These are phyloP conservation scores for Batkoa obscura DNA, from an alignment of 371 early-diverging fungal species.

Conservation along the genomic window DNA sequence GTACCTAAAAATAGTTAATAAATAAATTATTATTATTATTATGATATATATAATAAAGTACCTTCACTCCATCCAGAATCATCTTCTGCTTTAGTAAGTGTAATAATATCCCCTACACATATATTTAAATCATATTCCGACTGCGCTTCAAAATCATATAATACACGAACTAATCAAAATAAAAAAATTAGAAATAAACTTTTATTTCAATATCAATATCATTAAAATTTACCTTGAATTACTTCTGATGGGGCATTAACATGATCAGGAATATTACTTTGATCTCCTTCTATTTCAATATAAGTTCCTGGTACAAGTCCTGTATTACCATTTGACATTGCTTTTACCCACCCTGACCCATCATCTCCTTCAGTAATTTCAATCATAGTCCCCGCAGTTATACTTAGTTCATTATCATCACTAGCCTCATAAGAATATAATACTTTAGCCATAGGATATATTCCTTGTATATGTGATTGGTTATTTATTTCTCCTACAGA, in stretches of 20 bases:
- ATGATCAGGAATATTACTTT: constrained; percentile 51
- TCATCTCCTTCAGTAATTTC: constrained; percentile 8
- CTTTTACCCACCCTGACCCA: constrained; percentile 64
- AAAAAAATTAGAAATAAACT: background rate
- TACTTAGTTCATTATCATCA: background rate
- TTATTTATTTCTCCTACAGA: background rate
- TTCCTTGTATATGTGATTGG: background rate
- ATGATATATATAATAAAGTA: background rate
- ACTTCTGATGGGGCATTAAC: constrained; percentile 19
- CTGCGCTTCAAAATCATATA: constrained; percentile 58
- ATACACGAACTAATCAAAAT: constrained; percentile 28
- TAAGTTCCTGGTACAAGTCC: constrained; percentile 61
- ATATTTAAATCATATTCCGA: constrained; percentile 53
- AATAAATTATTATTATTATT: background rate
- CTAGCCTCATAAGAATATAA: background rate
- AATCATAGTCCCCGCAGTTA: background rate
- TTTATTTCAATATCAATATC: background rate
- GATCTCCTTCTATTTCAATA: constrained; percentile 17
- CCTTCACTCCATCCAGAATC: constrained; percentile 46
- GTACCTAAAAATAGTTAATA: constrained; percentile 22
- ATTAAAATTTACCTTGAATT: background rate
- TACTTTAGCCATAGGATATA: background rate
- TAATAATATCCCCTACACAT: constrained; percentile 37
- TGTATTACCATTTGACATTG: constrained; percentile 13
- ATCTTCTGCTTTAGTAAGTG: constrained; percentile 28